phyloP scores from a whole-genome alignment of 495 filamentous ascomycete genomes.

The Gamarada debralockiae region DNA sequence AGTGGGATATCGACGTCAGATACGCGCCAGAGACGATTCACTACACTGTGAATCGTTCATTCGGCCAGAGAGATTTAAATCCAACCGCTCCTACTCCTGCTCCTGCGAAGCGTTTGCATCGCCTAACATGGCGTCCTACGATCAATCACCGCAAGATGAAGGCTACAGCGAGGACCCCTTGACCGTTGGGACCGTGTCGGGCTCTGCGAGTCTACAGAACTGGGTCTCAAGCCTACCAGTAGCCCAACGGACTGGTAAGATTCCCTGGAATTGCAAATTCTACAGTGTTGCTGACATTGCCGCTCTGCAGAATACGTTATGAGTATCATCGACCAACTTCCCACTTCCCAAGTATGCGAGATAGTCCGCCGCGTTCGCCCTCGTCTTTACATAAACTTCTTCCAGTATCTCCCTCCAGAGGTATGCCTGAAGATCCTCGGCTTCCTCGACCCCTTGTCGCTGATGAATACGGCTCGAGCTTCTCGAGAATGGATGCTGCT shows the following conservation, averaged over 20 bases:
- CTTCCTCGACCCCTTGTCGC: constrained; percentile 71
- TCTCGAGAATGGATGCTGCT: constrained; percentile 80
- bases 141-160: constrained; percentile 42
- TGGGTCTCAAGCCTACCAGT: constrained; percentile 42
- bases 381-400: constrained; percentile 87
- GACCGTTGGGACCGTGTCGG: constrained; percentile 21
- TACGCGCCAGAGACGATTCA: too few relatives aligned
- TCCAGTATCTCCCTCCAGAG: constrained; percentile 79
- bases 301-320: constrained; percentile 50
- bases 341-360: constrained; percentile 69
- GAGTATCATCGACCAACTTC: constrained; percentile 65
- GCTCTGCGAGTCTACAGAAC: constrained; percentile 14
- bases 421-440: constrained; percentile 84
- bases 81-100: constrained; percentile 2
- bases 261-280: background rate
- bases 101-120: background rate
- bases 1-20: too few relatives aligned
- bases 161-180: constrained; percentile 57
- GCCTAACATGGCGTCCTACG: constrained; percentile 17
- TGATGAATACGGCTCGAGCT: constrained; percentile 71
- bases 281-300: background rate
- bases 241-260: constrained; percentile 44
- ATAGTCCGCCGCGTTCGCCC: constrained; percentile 74
- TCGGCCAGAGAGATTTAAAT: too few relatives aligned
- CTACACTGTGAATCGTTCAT: too few relatives aligned